phyloP scores from a whole-genome alignment of 352 stramenopile genomes.

The Phytopythium boreale region DNA sequence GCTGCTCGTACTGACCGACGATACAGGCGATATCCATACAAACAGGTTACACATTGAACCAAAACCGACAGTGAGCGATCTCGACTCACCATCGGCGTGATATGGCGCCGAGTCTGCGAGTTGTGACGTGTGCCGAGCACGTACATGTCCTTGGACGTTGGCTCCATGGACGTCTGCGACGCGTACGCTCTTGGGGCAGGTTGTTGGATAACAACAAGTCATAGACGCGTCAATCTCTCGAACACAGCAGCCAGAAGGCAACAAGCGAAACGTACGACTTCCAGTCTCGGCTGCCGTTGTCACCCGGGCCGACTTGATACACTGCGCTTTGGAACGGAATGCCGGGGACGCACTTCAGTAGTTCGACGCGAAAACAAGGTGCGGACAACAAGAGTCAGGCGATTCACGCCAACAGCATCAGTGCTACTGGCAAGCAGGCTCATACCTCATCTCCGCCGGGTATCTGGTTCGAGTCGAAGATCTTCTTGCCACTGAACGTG shows the following conservation, averaged over 20 bases:
- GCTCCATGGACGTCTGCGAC: constrained; percentile 53
- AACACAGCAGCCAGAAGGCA: not conserved
- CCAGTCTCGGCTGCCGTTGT: constrained; percentile 40
- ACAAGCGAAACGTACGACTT: constrained; percentile 50
- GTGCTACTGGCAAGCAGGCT: constrained; percentile 11
- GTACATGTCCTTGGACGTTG: constrained; percentile 41
- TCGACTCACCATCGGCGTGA: constrained; percentile 46
- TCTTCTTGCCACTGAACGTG: constrained; percentile 36
- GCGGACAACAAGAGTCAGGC: not conserved
- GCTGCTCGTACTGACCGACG: constrained; percentile 14
- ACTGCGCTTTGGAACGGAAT: constrained; percentile 66
- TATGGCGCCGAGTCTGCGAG: constrained; percentile 59
- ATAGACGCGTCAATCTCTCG: no score
- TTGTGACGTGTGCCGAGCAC: constrained; percentile 47
- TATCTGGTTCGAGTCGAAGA: constrained; percentile 55
- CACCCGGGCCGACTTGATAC: constrained; percentile 38
- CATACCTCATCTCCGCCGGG: constrained; percentile 14
- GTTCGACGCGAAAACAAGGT: not conserved
- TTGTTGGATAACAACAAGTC: not conserved
- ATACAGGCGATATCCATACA: not conserved
- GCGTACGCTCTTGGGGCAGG: constrained; percentile 43
- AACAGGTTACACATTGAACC: not conserved
- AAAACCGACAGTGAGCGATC: not conserved
- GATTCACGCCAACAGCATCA: not conserved
- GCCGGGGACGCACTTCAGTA: constrained; percentile 38